Base-by-base conservation (phyloP, 495 filamentous ascomycete genomes). In the Penicillium crystallinum region DNA sequence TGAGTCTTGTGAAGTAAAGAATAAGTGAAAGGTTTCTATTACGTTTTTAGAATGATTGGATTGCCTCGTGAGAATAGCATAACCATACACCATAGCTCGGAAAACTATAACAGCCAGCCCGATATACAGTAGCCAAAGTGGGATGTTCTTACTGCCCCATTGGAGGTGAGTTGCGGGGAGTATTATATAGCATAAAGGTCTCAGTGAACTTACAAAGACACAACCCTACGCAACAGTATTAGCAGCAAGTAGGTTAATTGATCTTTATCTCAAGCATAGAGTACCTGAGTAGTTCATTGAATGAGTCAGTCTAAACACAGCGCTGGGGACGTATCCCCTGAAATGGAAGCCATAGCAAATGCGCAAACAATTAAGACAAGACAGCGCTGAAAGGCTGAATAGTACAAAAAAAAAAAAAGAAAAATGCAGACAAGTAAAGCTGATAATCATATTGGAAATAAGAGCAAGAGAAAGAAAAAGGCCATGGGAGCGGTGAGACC, bases 261-360 rank as follows among this genome's bases (percentile, higher is more conserved):
- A n/a, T 18, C 11, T n/a, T 42, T 7, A 23, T 21, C 27, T 37
- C 40, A 27, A 37, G 21, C 12, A 14, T 29, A 30, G 8, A 21
- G n/a, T 27, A 27, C 23, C 23, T 27, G 3, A 7, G 23, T 34
- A 18, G n/a, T 50, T 34, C 37, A 42, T 42, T 50, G 19, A 34
- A 35, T 33, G 27, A n/a, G 17, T 38, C 46, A 34, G 29, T 50
- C 48, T 50, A 42, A 42, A 15, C 27, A 31, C 36, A 40, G 18
- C 36, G 27, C 33, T 6, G 22, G 22, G 29, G 38, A 42, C 48
- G 36, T 50, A 19, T 50, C 48, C 48, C 30, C 19, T 25, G 11
- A 34, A n/a, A 31, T 34, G 12, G 30, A 40, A 35, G 29, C 47
- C 25, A 49, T 33, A 50, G 29, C 19, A 42, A 42, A 48, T 33